Evolutionary conservation across 2,329 filamentous ascomycete species (phyloP).

Genomic region (Monosporascus sp.): DNA sequence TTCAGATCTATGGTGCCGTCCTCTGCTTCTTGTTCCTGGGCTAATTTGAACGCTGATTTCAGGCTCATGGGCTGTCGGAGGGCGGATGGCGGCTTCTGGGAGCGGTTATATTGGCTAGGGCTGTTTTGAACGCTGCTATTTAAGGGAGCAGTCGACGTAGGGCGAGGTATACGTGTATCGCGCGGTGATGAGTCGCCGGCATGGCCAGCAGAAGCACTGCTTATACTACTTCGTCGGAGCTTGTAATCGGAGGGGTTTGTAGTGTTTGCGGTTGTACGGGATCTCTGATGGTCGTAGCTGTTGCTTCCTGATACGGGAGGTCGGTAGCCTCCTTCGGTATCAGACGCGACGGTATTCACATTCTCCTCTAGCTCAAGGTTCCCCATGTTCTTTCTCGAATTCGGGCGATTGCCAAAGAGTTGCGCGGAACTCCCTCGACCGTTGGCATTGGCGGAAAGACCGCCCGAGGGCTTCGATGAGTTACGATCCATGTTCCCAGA

Average conservation of each 20-base stretch:
- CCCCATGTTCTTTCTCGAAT: slow-evolving; percentile 7
- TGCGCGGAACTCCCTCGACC: slow-evolving; percentile 17
- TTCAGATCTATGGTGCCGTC: slow-evolving; percentile 18
- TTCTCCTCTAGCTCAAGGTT: slow-evolving; percentile 19
- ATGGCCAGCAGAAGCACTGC: slow-evolving; percentile 9
- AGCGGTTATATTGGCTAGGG: slow-evolving; percentile 2
- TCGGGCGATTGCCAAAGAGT: slow-evolving; percentile 10
- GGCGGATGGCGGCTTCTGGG: slow-evolving; percentile 6
- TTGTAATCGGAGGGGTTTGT: slow-evolving; percentile 5
- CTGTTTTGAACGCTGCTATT: slow-evolving; percentile 1
- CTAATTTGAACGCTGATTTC: slow-evolving; percentile 21
- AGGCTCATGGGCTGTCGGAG: slow-evolving; percentile 25
- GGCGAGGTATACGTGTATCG: slow-evolving; percentile 23
- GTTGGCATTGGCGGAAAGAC: slow-evolving; percentile 20
- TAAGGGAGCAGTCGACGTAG: slow-evolving; percentile 8
- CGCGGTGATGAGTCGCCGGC: slow-evolving; percentile 13
- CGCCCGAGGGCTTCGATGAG: slow-evolving; percentile 9
- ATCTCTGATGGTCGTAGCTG: slow-evolving; percentile 5
- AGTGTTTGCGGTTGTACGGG: slow-evolving; percentile 6
- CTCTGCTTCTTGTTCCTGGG: slow-evolving; percentile 17
- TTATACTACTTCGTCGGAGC: slow-evolving; percentile 6
- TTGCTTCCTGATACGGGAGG: slow-evolving; percentile 1
- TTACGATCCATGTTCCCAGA: slow-evolving; percentile 17
- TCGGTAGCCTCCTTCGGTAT: slow-evolving; percentile 11
- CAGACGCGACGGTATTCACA: slow-evolving; percentile 10